Conservation (phyloP, 2,329 filamentous ascomycete genomes). For the Colletotrichum nymphaeae region DNA sequence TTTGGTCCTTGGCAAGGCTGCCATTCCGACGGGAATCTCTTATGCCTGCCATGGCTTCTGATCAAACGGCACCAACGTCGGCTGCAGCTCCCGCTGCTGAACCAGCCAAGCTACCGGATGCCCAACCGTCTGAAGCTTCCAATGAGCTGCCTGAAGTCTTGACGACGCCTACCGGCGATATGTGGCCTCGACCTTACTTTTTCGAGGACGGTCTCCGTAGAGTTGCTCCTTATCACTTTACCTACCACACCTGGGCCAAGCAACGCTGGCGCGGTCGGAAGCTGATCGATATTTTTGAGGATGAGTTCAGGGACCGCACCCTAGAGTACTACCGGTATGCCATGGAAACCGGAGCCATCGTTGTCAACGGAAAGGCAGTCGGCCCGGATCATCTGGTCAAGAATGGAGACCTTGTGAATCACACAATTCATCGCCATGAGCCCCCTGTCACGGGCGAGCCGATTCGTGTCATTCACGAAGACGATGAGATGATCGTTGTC, state of each 20-base stretch:
- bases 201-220: conserved; percentile 86
- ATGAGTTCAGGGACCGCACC: conserved; percentile 91
- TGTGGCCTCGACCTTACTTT: conserved; percentile 77
- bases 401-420: conserved; percentile 92
- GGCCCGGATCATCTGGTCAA: conserved; percentile 77
- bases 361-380: conserved; percentile 80
- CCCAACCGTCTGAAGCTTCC: background rate
- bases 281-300: conserved; percentile 87
- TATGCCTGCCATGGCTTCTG: conserved; percentile 19
- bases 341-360: conserved; percentile 82
- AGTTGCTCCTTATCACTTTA: conserved; percentile 89
- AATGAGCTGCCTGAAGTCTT: conserved; percentile 37
- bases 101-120: background rate
- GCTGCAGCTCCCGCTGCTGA: background rate
- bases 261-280: conserved; percentile 88
- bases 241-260: conserved; percentile 96
- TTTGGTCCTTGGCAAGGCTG: conserved; percentile 27
- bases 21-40: conserved; percentile 12
- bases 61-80: background rate
- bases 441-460: conserved; percentile 87
- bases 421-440: conserved; percentile 95
- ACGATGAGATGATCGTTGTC: conserved; percentile 93
- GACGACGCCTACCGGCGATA: conserved; percentile 48
- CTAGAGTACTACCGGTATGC: conserved; percentile 88
- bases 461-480: conserved; percentile 88